Base-by-base conservation (phyloP, 2,329 filamentous ascomycete species). In the Neofusicoccum sp. region DNA sequence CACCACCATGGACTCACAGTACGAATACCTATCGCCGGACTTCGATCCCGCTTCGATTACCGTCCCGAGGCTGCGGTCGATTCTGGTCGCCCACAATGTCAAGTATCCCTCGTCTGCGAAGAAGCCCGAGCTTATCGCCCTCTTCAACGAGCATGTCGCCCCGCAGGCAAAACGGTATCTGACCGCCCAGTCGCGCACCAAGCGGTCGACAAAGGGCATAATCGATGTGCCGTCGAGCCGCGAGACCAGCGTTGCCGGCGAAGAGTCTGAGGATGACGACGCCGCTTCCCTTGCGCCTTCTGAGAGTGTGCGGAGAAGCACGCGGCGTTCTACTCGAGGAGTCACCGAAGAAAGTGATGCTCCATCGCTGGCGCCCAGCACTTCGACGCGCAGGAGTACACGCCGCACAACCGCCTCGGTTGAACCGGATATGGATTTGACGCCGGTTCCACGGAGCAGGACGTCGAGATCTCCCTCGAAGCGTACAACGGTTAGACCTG, bases 101-200 rank as follows among this genome's bases (percentile, higher is more conserved):
- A 79, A 86, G 38, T 98, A 96, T 72, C 89, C 93, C 4, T 88
- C 91, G 0, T 93, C 88, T 4, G 92, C 95, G 11, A 99, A 98
- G 79, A 99, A 99, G 79, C 80, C 86, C 0, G 89, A 96, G 71
- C 86, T 99, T 24, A 82, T 99, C 63, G 86, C 89, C 6, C 86
- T 98, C 48, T 92, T 99, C 76, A 87, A 89, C 70, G 82, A 89
- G 33, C 80, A 95, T 64, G 84, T 99, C 30, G 78, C 90, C 4
- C 89, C 93, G 0, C 88, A 93, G 68, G 88, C 91, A 1, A 84
- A 85, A 66, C 90, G 89, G 75, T 84, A 98, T 26, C 81, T 96
- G 33, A 84, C 85, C 11, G 86, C 89, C 57, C 86, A 89, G 68
- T 87, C 89, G 43, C 85, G 87, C 61, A 93, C 92, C 12, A 92